Evolutionary conservation across 2,329 filamentous ascomycete species (phyloP), one percentile per base, ranked within the genome.

Genomic region (Clonostachys rhizophaga): DNA sequence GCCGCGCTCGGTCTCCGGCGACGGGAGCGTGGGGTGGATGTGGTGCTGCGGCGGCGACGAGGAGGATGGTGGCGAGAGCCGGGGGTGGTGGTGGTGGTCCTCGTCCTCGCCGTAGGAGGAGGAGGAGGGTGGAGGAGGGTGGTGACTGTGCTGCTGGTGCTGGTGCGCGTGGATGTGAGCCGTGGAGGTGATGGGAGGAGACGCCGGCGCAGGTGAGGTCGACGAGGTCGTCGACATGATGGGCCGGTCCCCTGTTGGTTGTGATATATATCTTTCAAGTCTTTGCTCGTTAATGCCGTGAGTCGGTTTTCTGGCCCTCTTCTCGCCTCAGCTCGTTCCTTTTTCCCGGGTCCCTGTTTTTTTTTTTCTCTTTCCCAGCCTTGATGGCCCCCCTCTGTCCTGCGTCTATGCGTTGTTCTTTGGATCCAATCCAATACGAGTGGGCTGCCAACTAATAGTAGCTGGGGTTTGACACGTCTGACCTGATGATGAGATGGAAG

Each of bases 1-100:
- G 58, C 76, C 71, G 7, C 67, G 68, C 58, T 72, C 67, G 44
- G 72, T 66, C 45, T 69, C 62, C 42, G 65, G 57, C 4, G 70
- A 66, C 3, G 71, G 71, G 11, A 73, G 65, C 43, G 63, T 67
- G 5, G 64, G 60, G 42, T 46, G 55, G 41, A 47, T 48, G 41
- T 47, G 47, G 34, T 13, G 44, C 36, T 24, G 52, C 20, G 43
- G 40, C 24, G 24, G 24, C 24, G 24, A 30, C 35, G n/a, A n/a
- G 44, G 16, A 10, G 24, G 24, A 30, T 30, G 24, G 24, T 30
- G 24, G 24, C 24, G 24, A 10, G 49, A 51, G 20, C 9, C 49
- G 42, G 20, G 17, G 48, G 40, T 24, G 44, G 24, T 24, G 46
- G 42, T n/a, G 47, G 43, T 35, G 52, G 34, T 20, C 18, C n/a